Evolutionary conservation across 495 filamentous ascomycete genomes (phyloP).

Genomic region (Hypoxylon trugodes): DNA sequence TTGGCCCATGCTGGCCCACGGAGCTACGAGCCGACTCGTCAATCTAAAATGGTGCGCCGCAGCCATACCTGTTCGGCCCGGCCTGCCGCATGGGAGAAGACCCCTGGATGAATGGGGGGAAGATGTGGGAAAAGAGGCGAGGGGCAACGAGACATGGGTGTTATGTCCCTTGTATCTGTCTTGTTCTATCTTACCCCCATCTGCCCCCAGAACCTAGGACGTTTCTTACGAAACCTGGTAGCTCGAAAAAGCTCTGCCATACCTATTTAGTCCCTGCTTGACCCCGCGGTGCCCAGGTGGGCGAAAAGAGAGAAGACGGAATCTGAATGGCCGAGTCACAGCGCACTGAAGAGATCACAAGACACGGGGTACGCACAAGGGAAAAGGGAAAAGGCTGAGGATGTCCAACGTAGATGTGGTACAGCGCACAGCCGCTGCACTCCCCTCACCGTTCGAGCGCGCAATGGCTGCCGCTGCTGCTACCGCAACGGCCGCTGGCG

Average conservation of each 20-base stretch:
- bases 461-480: slow-evolving; percentile 42
- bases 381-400: slow-evolving; percentile 37
- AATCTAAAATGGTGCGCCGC: slow-evolving; percentile 43
- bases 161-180: not conserved
- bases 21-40: slow-evolving; percentile 45
- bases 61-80: slow-evolving; percentile 45
- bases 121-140: not conserved
- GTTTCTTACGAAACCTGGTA: slow-evolving; percentile 8
- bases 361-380: slow-evolving; percentile 43
- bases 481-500: slow-evolving; percentile 23
- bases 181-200: not conserved
- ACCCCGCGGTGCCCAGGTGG: slow-evolving; percentile 45
- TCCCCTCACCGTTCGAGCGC: slow-evolving; percentile 43
- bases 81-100: slow-evolving; percentile 42
- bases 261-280: slow-evolving; percentile 45
- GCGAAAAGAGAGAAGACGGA: slow-evolving; percentile 37
- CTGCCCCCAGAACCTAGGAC: not conserved
- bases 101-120: slow-evolving; percentile 18
- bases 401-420: slow-evolving; percentile 49
- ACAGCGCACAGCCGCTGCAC: slow-evolving; percentile 43
- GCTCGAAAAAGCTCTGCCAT: not conserved
- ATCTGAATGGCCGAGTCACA: slow-evolving; percentile 48
- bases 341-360: slow-evolving; percentile 42
- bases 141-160: not conserved
- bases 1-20: slow-evolving; percentile 30